Percentiles rank a stretch among this genome's conserved stretches.
phyloP scores from a whole-genome alignment of 2,329 filamentous ascomycete genomes.

The Diaporthe amygdali region DNA sequence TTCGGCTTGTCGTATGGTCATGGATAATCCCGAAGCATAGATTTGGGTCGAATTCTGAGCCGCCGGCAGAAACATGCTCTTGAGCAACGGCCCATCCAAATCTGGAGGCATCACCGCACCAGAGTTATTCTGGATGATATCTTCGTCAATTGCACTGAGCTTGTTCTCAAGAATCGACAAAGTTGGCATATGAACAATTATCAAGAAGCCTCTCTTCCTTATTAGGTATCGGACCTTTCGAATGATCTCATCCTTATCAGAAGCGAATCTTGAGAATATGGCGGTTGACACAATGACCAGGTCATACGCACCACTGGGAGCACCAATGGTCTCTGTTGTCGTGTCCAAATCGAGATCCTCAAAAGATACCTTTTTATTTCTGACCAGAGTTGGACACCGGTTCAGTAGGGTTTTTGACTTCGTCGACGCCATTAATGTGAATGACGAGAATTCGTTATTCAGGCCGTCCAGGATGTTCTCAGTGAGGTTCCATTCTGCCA shows the following conservation, averaged over 20 bases:
- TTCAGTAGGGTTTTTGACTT: conserved; percentile 28
- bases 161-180: conserved; percentile 28
- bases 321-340: conserved; percentile 22
- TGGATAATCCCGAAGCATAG: conserved; percentile 37
- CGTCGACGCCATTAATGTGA: conserved; percentile 31
- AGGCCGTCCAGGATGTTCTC: conserved; percentile 38
- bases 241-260: conserved; percentile 18
- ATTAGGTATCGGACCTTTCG: conserved; percentile 29
- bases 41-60: conserved; percentile 39
- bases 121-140: background rate
- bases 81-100: conserved; percentile 40
- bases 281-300: conserved; percentile 33
- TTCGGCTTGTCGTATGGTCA: conserved; percentile 43
- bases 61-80: conserved; percentile 38
- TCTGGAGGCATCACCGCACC: conserved; percentile 34
- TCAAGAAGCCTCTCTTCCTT: conserved; percentile 37
- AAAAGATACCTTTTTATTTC: conserved; percentile 27
- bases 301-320: conserved; percentile 29
- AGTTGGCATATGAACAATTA: conserved; percentile 33
- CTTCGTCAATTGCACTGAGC: conserved; percentile 25
- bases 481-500: conserved; percentile 35
- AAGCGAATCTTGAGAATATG: conserved; percentile 24
- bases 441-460: conserved; percentile 36
- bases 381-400: conserved; percentile 20
- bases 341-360: conserved; percentile 30